These are phyloP conservation scores for Bryoerythrophyllum caledonicum DNA, from an alignment of 225 moss, liverwort and hornwort species.

Conservation along the genomic window DNA sequence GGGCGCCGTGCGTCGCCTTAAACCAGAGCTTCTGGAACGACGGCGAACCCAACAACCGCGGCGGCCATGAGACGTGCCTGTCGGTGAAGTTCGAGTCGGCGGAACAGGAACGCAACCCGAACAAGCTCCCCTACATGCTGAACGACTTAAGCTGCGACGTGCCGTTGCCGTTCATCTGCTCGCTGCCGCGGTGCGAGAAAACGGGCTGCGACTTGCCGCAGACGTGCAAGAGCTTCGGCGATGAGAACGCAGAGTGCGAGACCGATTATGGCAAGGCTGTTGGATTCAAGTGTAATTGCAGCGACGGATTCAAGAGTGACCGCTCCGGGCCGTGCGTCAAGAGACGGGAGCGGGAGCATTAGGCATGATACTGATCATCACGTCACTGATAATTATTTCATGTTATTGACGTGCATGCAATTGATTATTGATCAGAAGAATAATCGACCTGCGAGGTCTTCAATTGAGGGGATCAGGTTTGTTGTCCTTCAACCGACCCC, in stretches of 20 bases:
- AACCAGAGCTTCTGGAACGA: conserved; percentile 53
- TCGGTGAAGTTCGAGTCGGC: conserved; percentile 37
- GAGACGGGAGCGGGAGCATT: background rate
- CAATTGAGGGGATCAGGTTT: too few relatives aligned
- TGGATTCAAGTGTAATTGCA: conserved; percentile 43
- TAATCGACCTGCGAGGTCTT: background rate
- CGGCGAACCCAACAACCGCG: conserved; percentile 43
- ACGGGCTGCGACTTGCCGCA: conserved; percentile 34
- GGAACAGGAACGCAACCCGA: background rate
- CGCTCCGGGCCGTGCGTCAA: conserved; percentile 42
- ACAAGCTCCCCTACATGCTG: conserved; percentile 38
- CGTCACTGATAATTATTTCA: too few relatives aligned
- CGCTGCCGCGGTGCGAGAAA: conserved; percentile 30
- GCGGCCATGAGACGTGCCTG: conserved; percentile 41
- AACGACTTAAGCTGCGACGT: conserved; percentile 46
- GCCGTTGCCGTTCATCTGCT: conserved; percentile 42
- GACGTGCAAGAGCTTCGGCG: conserved; percentile 41
- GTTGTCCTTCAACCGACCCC: too few relatives aligned
- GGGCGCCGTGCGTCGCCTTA: conserved; percentile 39
- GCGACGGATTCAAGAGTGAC: conserved; percentile 26
- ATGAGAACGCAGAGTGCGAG: conserved; percentile 18
- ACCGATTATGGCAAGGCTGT: conserved; percentile 5
- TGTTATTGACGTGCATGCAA: background rate
- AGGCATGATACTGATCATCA: too few relatives aligned
- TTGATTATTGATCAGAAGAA: background rate